Conservation (phyloP, 1,139 yeast genomes). For the Kodamaea arcana region DNA sequence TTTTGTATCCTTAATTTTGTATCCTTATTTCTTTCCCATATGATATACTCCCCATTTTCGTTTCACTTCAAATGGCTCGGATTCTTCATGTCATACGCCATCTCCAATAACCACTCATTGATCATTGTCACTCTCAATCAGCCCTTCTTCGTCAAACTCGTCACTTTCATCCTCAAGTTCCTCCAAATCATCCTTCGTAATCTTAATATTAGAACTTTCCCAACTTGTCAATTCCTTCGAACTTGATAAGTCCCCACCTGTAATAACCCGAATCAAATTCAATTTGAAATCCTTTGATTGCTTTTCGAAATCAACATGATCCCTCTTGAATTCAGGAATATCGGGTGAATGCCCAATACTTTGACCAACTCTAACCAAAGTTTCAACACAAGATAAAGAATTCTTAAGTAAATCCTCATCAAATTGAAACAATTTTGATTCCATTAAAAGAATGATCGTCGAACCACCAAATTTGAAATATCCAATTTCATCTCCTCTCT, state of each 20-base stretch:
- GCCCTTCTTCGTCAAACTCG: conserved; percentile 13
- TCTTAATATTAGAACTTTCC: conserved; percentile 31
- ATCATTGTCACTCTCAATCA: conserved; percentile 4
- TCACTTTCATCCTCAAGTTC: conserved; percentile 11
- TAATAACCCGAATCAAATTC: conserved; percentile 56
- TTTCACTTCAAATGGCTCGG: too few species aligned
- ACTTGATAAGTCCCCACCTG: conserved; percentile 47
- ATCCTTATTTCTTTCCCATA: too few species aligned
- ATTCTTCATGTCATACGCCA: too few species aligned
- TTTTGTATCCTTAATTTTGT: background rate
- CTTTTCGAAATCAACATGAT: conserved; percentile 41
- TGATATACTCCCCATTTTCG: too few species aligned
- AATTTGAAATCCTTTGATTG: conserved; percentile 48
- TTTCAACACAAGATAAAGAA: conserved; percentile 69
- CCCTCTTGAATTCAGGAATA: conserved; percentile 47
- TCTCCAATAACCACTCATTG: background rate
- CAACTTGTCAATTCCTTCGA: conserved; percentile 33
- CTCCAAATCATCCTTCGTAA: conserved; percentile 20
- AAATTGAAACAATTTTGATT: conserved; percentile 39
- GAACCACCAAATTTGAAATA: conserved; percentile 96
- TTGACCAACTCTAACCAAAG: conserved; percentile 85
- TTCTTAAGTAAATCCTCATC: conserved; percentile 73
- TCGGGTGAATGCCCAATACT: conserved; percentile 75
- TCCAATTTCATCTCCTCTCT: conserved; percentile 82
- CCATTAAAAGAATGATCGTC: conserved; percentile 61